Evolutionary conservation across 495 filamentous ascomycete genomes (phyloP), one percentile per base, ranked within the genome.

Genomic region (Penicillium herquei): DNA sequence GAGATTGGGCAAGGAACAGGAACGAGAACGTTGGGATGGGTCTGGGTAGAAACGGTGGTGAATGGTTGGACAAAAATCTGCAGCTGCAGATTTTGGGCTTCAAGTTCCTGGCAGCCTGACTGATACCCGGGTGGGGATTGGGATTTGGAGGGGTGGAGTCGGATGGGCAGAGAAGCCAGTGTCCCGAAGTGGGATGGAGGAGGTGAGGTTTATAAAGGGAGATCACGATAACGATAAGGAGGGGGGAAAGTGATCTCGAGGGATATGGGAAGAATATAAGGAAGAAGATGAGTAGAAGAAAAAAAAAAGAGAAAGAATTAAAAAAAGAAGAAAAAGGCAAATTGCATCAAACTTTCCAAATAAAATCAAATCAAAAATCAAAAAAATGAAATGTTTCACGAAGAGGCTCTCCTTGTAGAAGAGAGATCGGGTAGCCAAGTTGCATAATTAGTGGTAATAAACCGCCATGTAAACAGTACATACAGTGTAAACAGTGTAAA

Each of bases 1-100:
- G 53, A 60, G 48, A 49, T 59, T 42, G 45, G 64, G 58, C 64
- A 49, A 45, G 44, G 35, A 34, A 44, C 26, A 44, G 53, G 39
- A 51, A 57, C 52, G 41, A 53, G 43, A 8, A 9, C 21, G 21
- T 32, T 33, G 47, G 41, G 41, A 49, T 52, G 58, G 52, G 54
- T 56, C 53, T 21, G 30, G 21, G 31, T 21, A 56, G 21, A 54
- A 54, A 42, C 41, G 41, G 33, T 26, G 54, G 50, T 59, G 54
- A 63, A 52, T 68, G 63, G 65, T 63, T 49, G 63, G 43, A 32
- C 43, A 47, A 33, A 45, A 14, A 8, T 33, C 49, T 58, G 58
- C 60, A 61, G 63, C 56, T 68, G 65, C 65, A 68, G 62, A 42
- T 58, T 39, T 55, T 59, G 61, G 54, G 49, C 58, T 55, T 59